Percentiles rank a stretch among this genome's conserved stretches.
Conservation (phyloP, 306 rosid species). For the Begonia masoniana region DNA sequence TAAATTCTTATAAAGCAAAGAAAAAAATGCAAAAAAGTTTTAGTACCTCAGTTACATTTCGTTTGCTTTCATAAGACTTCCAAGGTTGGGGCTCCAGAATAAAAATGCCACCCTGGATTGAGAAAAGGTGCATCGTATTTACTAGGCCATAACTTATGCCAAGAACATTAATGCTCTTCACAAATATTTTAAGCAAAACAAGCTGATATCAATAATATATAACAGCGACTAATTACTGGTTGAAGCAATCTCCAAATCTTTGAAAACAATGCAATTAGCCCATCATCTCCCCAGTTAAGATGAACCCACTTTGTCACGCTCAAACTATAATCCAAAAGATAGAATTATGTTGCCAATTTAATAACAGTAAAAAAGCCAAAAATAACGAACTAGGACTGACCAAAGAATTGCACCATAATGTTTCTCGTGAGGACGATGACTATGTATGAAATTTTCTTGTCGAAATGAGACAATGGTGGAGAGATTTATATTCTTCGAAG, state of each 20-base stretch:
- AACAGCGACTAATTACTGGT: conserved; percentile 31
- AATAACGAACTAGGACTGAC: conserved; percentile 18
- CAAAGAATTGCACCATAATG: conserved; percentile 74
- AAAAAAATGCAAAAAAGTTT: conserved; percentile 1
- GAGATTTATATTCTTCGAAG: conserved; percentile 29
- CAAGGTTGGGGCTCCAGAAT: conserved; percentile 98
- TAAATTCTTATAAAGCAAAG: background rate
- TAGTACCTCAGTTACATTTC: conserved; percentile 33
- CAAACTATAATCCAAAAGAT: conserved; percentile 50
- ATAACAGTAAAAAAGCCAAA: background rate
- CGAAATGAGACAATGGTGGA: conserved; percentile 40
- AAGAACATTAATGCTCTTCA: too few relatives aligned
- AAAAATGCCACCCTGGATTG: conserved; percentile 70
- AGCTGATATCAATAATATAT: background rate
- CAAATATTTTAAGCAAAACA: background rate
- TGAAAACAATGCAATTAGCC: conserved; percentile 61
- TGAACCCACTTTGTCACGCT: conserved; percentile 95
- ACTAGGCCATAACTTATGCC: too few relatives aligned
- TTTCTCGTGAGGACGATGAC: conserved; percentile 30
- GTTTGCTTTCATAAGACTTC: conserved; percentile 59
- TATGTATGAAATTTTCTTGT: conserved; percentile 57
- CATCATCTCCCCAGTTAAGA: conserved; percentile 95
- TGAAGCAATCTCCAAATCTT: conserved; percentile 73
- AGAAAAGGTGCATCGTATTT: background rate
- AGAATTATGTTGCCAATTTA: conserved; percentile 7